Conservation (phyloP, 768 basidiomycete species). For the Lentinus tigrinus region DNA sequence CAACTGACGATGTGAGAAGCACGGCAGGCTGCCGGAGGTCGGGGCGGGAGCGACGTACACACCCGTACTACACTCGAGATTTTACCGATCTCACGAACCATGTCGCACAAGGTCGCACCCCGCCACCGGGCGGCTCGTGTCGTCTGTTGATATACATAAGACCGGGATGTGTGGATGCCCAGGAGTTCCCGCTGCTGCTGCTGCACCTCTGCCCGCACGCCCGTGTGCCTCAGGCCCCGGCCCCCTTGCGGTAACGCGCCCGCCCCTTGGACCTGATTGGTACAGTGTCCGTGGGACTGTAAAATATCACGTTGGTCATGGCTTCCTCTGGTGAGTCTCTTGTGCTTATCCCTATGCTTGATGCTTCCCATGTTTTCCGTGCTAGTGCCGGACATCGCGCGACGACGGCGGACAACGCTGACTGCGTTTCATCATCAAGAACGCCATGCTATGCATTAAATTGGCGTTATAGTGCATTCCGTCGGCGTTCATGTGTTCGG, state of each 20-base stretch:
- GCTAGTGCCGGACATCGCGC: neutral
- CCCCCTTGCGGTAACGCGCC: no score
- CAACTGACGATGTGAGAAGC: conserved; percentile 22
- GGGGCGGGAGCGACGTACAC: conserved; percentile 16
- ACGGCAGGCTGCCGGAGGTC: conserved; percentile 14
- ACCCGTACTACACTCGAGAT: conserved; percentile 26
- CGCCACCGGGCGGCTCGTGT: neutral
- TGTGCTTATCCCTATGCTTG: neutral
- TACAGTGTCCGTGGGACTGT: neutral
- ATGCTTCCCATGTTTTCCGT: neutral
- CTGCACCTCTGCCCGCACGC: neutral
- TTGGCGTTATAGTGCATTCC: no score
- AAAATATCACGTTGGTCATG: neutral
- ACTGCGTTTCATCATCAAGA: neutral
- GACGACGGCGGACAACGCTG: neutral
- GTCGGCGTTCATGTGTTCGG: no score
- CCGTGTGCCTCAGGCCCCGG: neutral
- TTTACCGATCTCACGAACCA: conserved; percentile 26
- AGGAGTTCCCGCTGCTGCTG: conserved; percentile 2
- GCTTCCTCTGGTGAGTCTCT: neutral
- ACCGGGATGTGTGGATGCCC: neutral
- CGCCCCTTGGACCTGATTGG: neutral
- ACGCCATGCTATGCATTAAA: no score
- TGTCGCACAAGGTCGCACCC: neutral
- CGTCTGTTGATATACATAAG: conserved; percentile 3